Evolutionary conservation across 768 basidiomycete genomes (phyloP).

Genomic region (Kwoniella shandongensis): DNA sequence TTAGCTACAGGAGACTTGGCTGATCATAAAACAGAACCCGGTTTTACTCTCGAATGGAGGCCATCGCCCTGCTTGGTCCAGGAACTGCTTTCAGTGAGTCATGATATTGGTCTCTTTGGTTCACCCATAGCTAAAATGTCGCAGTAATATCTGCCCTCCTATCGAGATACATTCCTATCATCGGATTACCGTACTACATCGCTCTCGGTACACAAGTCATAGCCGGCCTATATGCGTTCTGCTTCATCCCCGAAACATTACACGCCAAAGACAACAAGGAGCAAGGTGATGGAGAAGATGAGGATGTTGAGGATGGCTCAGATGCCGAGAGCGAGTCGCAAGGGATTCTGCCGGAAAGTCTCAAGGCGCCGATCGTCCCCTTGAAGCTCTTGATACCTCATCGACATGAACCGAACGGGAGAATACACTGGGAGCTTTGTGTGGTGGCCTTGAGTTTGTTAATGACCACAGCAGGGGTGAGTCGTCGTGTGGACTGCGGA

Average conservation of each 20-base stretch:
- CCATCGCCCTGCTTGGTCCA: constrained; percentile 41
- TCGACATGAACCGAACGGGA: constrained; percentile 29
- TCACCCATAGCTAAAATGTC: not conserved
- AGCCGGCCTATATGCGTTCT: constrained; percentile 31
- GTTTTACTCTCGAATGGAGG: constrained; percentile 45
- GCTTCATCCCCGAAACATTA: constrained; percentile 38
- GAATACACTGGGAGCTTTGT: constrained; percentile 34
- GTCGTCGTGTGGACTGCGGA: constrained; percentile 4
- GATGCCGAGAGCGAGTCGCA: not conserved
- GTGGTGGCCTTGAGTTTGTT: constrained; percentile 41
- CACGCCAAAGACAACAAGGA: constrained; percentile 9
- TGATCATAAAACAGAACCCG: constrained; percentile 25
- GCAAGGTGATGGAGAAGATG: constrained; percentile 20
- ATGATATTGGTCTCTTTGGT: not conserved
- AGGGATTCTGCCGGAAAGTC: constrained; percentile 20
- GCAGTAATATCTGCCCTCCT: constrained; percentile 41
- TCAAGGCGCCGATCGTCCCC: constrained; percentile 37
- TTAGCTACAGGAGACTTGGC: not conserved
- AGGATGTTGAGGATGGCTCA: constrained; percentile 8
- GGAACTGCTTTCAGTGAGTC: constrained; percentile 34
- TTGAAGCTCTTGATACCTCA: constrained; percentile 36
- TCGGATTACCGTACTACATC: constrained; percentile 42
- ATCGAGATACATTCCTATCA: constrained; percentile 36
- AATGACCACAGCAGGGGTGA: constrained; percentile 37
- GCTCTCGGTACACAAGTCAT: constrained; percentile 37